These are phyloP conservation scores for Malbranchea zuffiana DNA, from an alignment of 2,329 filamentous ascomycete species.

Conservation along the genomic window DNA sequence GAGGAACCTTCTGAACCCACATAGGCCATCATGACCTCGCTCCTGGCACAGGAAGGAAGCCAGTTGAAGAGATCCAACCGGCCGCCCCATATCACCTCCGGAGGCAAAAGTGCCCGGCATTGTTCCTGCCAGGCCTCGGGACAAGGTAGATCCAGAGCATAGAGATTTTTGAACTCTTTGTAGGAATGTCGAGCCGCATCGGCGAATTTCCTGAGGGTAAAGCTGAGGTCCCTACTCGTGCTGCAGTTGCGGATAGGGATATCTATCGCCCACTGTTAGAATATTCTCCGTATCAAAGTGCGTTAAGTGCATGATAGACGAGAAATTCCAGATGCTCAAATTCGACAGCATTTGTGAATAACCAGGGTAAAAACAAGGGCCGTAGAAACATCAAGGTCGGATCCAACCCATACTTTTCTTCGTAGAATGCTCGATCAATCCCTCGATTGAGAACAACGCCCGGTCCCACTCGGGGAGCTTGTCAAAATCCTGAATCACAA, in stretches of 20 bases:
- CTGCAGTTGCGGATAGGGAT: conserved; percentile 28
- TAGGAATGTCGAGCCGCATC: conserved; percentile 20
- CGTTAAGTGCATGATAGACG: neutral
- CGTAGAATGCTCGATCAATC: conserved; percentile 23
- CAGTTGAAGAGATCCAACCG: conserved; percentile 27
- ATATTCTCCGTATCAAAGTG: too few species aligned
- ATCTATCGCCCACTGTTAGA: conserved; percentile 14
- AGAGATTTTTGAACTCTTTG: conserved; percentile 23
- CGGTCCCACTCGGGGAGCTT: conserved; percentile 22
- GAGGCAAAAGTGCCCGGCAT: conserved; percentile 22
- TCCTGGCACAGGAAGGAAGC: conserved; percentile 24
- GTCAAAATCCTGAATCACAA: conserved; percentile 27
- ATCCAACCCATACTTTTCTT: conserved; percentile 22
- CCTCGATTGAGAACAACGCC: conserved; percentile 22
- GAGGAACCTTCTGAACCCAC: conserved; percentile 26
- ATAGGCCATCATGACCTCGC: conserved; percentile 31
- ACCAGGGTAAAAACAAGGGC: neutral
- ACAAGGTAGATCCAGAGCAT: conserved; percentile 27
- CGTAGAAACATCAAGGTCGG: neutral
- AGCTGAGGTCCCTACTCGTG: conserved; percentile 25
- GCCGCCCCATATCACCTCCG: conserved; percentile 25
- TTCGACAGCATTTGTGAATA: neutral
- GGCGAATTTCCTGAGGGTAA: conserved; percentile 25
- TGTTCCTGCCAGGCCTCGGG: conserved; percentile 24
- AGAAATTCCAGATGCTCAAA: neutral